Conservation (phyloP, 2,329 filamentous ascomycete species). For the Biscogniauxia marginata region DNA sequence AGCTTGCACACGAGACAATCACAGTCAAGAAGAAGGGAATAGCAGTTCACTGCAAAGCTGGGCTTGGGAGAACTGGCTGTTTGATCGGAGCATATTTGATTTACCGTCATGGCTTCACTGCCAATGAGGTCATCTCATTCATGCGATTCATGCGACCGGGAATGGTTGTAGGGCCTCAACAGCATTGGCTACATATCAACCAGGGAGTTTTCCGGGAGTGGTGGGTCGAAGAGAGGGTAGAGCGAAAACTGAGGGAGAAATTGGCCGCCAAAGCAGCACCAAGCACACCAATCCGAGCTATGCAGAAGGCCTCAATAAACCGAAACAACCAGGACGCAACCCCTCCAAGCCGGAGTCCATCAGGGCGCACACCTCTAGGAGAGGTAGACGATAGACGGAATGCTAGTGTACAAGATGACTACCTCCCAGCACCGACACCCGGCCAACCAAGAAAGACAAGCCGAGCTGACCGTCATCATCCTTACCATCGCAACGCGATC, state of each 20-base stretch:
- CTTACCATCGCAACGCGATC: constrained; percentile 61
- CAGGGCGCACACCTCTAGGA: constrained; percentile 81
- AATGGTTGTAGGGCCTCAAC: constrained; percentile 98
- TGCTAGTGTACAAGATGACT: constrained; percentile 76
- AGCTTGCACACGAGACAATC: constrained; percentile 91
- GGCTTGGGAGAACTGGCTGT: constrained; percentile 90
- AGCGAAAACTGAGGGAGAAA: constrained; percentile 63
- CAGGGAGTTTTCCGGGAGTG: constrained; percentile 97
- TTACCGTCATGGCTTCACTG: constrained; percentile 94
- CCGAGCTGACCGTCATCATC: constrained; percentile 73
- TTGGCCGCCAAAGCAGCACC: constrained; percentile 50
- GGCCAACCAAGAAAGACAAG: constrained; percentile 91
- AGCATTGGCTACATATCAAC: constrained; percentile 98
- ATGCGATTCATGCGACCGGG: constrained; percentile 99
- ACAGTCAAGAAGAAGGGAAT: constrained; percentile 88
- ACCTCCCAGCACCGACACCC: constrained; percentile 90
- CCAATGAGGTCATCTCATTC: constrained; percentile 94
- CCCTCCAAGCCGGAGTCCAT: constrained; percentile 75
- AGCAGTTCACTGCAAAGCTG: constrained; percentile 97
- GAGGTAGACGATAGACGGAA: constrained; percentile 81
- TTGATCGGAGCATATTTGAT: constrained; percentile 97
- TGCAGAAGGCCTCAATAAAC: constrained; percentile 55
- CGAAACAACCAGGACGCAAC: constrained; percentile 74
- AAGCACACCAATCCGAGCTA: constrained; percentile 61
- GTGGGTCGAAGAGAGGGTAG: constrained; percentile 89